Evolutionary conservation across 1,284 basidiomycete species (phyloP), one percentile per base, ranked within the genome.

Genomic region (Erythrobasidium hasegawianum): DNA sequence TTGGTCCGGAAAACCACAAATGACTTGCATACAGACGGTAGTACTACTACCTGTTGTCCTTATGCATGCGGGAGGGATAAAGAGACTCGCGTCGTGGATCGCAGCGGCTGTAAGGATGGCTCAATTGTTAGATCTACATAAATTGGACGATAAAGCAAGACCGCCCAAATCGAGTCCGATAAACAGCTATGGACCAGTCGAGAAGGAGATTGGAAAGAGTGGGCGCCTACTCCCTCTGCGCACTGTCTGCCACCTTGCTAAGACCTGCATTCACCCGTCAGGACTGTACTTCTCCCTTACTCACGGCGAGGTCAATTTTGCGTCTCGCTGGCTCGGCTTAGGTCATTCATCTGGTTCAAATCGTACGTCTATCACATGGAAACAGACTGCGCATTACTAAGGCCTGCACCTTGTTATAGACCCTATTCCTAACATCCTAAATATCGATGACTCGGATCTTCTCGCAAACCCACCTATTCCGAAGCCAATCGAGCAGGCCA

Each of bases 41-140:
- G 62, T 65, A 10, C 27, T 65, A 7, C 27, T 65, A 1, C 62
- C 62, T n/a, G 54, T 65, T 4, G 62, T 65, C 10, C 38, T 65
- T 14, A 65, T 65, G 62, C 62, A 65, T 43, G 62, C 62, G 16
- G 62, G 62, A 20, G 62, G 62, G 14, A 62, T 62, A 13, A 60
- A 58, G 50, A 41, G 67, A 40, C 38, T 57, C 39, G 59, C 67
- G 18, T 50, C 41, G 20, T 68, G 59, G 59, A 60, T 68, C 29
- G 54, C 59, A 5, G 50, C 67, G 8, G 67, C 59, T n/a, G 22
- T 68, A 4, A 41, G 67, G 13, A 68, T 64, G 67, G 67, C 67
- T 18, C 67, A 68, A 20, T 40, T 68, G 22, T 45, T 68, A 14
- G 67, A 57, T 27, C 40, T 68, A 33, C 67, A 68, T 33, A 60